A percentile compares a stretch with the other conserved stretches of the same genome.
These are phyloP conservation scores for Ophiocordyceps sinensis DNA, from an alignment of 2,329 filamentous ascomycete genomes.

Conservation along the genomic window DNA sequence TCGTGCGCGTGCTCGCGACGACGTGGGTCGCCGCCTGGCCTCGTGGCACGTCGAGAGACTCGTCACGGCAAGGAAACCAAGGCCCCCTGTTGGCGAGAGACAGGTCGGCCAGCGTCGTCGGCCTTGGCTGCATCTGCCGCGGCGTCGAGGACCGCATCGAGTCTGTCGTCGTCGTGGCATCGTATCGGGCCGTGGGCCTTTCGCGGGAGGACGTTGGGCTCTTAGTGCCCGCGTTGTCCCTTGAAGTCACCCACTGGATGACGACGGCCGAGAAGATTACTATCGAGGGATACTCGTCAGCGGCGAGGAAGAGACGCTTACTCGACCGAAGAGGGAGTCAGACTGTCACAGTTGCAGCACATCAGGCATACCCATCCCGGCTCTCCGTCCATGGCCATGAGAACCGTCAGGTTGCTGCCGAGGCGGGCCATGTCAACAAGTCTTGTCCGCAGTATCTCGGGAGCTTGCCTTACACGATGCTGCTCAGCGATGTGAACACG, in stretches of 20 bases:
- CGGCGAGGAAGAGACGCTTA: background rate
- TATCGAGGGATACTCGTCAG: conserved; percentile 9
- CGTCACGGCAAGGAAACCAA: conserved; percentile 3
- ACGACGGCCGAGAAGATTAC: conserved; percentile 45
- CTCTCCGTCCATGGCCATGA: conserved; percentile 45
- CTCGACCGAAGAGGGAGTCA: conserved; percentile 2
- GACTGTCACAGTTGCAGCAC: conserved; percentile 47
- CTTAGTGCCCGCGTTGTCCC: conserved; percentile 24
- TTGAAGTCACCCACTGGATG: conserved; percentile 45
- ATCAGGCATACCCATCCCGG: conserved; percentile 52
- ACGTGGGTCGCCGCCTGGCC: background rate
- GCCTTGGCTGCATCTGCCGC: conserved; percentile 3
- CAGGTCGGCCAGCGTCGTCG: conserved; percentile 11
- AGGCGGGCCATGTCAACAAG: background rate
- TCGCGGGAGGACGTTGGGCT: conserved; percentile 6
- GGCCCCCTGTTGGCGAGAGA: conserved; percentile 10
- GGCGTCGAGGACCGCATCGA: conserved; percentile 2
- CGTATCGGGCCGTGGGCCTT: conserved; percentile 3
- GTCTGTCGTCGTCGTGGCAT: conserved; percentile 2
- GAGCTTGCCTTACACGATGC: conserved; percentile 31
- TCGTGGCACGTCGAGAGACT: conserved; percentile 4
- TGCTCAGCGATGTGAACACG: conserved; percentile 40
- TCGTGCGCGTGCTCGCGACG: too few species aligned
- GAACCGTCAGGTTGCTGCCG: conserved; percentile 41
- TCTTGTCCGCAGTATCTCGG: background rate